Evolutionary conservation across 2,329 filamentous ascomycete genomes (phyloP).

Genomic region (Cladophialophora exuberans): DNA sequence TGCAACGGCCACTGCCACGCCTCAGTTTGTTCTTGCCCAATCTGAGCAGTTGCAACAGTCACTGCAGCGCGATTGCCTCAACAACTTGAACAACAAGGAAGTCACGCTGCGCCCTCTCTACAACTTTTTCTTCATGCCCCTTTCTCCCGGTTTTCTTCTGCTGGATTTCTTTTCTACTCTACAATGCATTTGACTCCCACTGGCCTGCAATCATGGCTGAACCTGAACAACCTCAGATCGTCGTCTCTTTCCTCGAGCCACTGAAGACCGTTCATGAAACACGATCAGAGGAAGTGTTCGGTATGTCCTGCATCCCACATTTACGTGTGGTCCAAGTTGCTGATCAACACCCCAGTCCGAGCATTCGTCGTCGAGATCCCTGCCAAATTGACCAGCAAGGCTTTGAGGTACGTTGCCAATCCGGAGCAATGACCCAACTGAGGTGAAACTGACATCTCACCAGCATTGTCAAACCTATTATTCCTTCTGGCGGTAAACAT

Average conservation of each 20-base stretch:
- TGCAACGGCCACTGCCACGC: no score
- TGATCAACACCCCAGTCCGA: slow-evolving; percentile 37
- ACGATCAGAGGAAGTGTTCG: slow-evolving; percentile 44
- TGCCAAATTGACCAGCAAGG: slow-evolving; percentile 47
- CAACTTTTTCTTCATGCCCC: background rate
- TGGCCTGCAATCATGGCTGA: slow-evolving; percentile 24
- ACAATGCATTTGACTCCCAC: slow-evolving; percentile 22
- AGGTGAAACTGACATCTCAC: slow-evolving; percentile 6
- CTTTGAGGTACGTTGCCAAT: slow-evolving; percentile 45
- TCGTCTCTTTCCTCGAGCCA: slow-evolving; percentile 36
- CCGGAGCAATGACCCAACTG: background rate
- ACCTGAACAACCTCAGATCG: slow-evolving; percentile 21
- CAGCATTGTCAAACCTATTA: slow-evolving; percentile 38
- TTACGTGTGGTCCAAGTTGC: background rate
- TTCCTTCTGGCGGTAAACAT: slow-evolving; percentile 43
- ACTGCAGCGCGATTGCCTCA: no score
- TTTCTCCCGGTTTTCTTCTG: background rate
- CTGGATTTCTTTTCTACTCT: background rate
- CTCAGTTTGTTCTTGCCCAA: no score
- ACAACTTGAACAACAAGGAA: no score
- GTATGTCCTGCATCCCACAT: slow-evolving; percentile 34
- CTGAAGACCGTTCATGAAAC: slow-evolving; percentile 50
- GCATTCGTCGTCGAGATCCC: slow-evolving; percentile 50
- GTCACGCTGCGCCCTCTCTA: no score
- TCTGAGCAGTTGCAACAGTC: no score